These are phyloP conservation scores for Diospyros kaki DNA, from an alignment of 148 eudicot genomes.

Conservation along the genomic window DNA sequence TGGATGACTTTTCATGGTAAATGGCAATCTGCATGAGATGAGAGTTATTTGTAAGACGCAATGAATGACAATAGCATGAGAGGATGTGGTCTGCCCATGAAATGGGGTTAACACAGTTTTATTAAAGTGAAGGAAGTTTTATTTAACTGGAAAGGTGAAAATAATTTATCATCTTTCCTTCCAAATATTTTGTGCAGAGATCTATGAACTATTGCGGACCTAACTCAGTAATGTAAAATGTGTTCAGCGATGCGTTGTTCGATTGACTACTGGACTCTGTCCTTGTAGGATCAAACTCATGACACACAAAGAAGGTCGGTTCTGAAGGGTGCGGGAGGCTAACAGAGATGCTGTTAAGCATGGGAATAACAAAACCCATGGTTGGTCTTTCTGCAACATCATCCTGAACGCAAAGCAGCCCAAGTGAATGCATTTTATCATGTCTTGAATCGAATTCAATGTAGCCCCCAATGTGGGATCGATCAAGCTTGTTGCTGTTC, in stretches of 20 bases:
- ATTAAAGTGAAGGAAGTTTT: too few relatives aligned
- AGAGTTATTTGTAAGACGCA: too few relatives aligned
- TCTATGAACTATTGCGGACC: not conserved
- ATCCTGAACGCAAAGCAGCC: conserved; percentile 30
- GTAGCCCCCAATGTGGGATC: conserved; percentile 13
- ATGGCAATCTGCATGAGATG: too few relatives aligned
- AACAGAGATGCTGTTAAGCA: conserved; percentile 23
- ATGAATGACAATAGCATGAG: too few relatives aligned
- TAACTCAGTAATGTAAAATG: not conserved
- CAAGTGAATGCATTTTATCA: conserved; percentile 45
- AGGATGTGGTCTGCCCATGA: too few relatives aligned
- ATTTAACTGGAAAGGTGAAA: too few relatives aligned
- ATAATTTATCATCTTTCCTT: too few relatives aligned
- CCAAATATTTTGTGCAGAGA: too few relatives aligned
- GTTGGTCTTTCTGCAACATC: conserved; percentile 20
- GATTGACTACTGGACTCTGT: not conserved
- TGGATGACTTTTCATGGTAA: too few relatives aligned
- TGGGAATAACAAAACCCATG: conserved; percentile 40
- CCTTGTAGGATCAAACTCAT: not conserved
- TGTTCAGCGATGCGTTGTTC: not conserved
- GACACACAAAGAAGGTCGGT: conserved; percentile 15
- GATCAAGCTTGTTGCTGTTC: conserved; percentile 18
- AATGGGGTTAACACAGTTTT: too few relatives aligned
- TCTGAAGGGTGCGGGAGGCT: conserved; percentile 14
- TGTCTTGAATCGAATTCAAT: conserved; percentile 11